phyloP scores from a whole-genome alignment of 1,284 basidiomycete genomes.

The Boletellus dicymbophilus region DNA sequence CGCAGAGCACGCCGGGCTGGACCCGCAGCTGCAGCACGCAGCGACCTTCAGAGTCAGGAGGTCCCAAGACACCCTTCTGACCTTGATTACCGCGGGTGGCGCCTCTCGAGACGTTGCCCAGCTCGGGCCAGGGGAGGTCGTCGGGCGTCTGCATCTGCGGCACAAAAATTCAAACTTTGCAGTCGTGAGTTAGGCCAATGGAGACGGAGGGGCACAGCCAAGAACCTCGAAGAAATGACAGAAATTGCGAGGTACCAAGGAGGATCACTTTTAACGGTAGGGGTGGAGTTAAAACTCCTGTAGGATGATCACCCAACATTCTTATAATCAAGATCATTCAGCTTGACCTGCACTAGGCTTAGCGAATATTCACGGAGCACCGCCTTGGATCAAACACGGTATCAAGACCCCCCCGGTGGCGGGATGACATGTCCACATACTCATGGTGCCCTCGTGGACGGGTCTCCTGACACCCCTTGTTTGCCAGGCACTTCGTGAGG shows the following conservation, averaged over 20 bases:
- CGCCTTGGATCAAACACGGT: slow-evolving; percentile 29
- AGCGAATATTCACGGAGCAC: slow-evolving; percentile 37
- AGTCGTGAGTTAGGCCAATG: neutral
- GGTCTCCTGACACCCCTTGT: slow-evolving; percentile 35
- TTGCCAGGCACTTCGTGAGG: slow-evolving; percentile 30
- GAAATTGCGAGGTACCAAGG: slow-evolving; percentile 22
- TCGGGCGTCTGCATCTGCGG: slow-evolving; percentile 60
- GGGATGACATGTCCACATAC: slow-evolving; percentile 37
- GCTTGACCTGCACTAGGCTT: slow-evolving; percentile 26
- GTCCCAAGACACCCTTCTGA: slow-evolving; percentile 72
- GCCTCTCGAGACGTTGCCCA: slow-evolving; percentile 78
- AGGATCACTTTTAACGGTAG: slow-evolving; percentile 28
- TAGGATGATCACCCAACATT: slow-evolving; percentile 35
- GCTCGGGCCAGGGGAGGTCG: slow-evolving; percentile 81
- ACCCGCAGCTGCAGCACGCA: slow-evolving; percentile 73
- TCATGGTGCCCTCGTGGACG: slow-evolving; percentile 29
- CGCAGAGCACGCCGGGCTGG: slow-evolving; percentile 75
- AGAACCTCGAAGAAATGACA: slow-evolving; percentile 15
- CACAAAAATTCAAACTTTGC: slow-evolving; percentile 21
- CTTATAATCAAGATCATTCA: slow-evolving; percentile 36
- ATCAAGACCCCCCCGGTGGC: slow-evolving; percentile 31
- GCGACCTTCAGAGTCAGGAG: slow-evolving; percentile 69
- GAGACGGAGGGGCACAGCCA: slow-evolving; percentile 16
- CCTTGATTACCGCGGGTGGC: slow-evolving; percentile 84
- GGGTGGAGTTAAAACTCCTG: slow-evolving; percentile 38